Percentiles rank a stretch among this genome's conserved stretches.
These are phyloP conservation scores for Geotrichum fermentans DNA, from an alignment of 1,139 yeast genomes.

Conservation along the genomic window DNA sequence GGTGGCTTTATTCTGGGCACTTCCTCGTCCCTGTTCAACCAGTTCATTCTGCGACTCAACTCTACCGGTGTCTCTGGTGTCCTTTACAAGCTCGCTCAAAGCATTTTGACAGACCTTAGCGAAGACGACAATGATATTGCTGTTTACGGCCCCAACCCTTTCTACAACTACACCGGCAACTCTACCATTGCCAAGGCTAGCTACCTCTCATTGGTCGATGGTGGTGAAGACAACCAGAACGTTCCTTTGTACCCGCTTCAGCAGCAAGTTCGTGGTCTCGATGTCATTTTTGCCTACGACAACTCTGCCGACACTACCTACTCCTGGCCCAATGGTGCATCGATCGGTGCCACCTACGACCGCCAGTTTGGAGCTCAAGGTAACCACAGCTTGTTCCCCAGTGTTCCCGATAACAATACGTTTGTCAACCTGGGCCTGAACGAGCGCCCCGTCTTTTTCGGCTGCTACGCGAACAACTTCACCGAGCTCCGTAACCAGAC, in stretches of 20 bases:
- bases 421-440: conserved; percentile 48
- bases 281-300: conserved; percentile 77
- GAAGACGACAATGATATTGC: conserved; percentile 57
- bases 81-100: conserved; percentile 42
- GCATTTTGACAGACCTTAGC: conserved; percentile 31
- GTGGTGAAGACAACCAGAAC: conserved; percentile 80
- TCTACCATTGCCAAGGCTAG: conserved; percentile 36
- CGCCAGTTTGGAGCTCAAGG: conserved; percentile 45
- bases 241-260: conserved; percentile 74
- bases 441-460: conserved; percentile 34
- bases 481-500: conserved; percentile 24
- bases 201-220: conserved; percentile 69
- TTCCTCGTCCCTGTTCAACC: conserved; percentile 73
- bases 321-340: conserved; percentile 69
- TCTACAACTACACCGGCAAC: conserved; percentile 38
- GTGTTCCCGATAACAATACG: conserved; percentile 72
- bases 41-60: conserved; percentile 57
- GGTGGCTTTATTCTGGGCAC: conserved; percentile 76
- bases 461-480: conserved; percentile 19
- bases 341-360: conserved; percentile 52
- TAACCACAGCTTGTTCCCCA: conserved; percentile 60
- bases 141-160: conserved; percentile 72
- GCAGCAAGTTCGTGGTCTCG: conserved; percentile 67
- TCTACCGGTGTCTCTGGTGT: conserved; percentile 49
- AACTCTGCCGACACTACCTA: conserved; percentile 71